Percentiles rank a stretch among this genome's conserved stretches.
These are phyloP conservation scores for Leptosphaerulina australis DNA, from an alignment of 2,329 filamentous ascomycete genomes.

Conservation along the genomic window DNA sequence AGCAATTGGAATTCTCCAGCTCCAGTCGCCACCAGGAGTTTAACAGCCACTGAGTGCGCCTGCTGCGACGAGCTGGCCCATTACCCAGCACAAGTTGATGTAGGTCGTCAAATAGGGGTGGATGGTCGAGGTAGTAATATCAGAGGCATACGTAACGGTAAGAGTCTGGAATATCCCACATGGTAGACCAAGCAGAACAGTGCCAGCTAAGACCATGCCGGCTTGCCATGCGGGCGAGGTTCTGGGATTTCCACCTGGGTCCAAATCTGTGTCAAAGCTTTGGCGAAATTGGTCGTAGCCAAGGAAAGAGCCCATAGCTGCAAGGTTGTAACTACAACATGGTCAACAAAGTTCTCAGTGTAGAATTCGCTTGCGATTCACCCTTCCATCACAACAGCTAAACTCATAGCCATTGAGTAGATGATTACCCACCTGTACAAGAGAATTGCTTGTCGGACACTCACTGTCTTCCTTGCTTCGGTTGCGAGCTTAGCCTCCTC, in stretches of 20 bases:
- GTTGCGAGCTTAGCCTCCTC: slow-evolving; percentile 19
- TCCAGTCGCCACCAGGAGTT: slow-evolving; percentile 66
- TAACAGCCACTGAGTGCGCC: slow-evolving; percentile 68
- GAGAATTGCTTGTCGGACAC: slow-evolving; percentile 19
- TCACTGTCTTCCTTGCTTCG: slow-evolving; percentile 17
- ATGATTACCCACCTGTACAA: slow-evolving; percentile 78
- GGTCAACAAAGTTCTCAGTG: background rate
- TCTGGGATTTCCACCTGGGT: slow-evolving; percentile 14
- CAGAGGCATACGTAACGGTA: slow-evolving; percentile 25
- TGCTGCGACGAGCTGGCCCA: slow-evolving; percentile 68
- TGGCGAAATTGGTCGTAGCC: slow-evolving; percentile 50
- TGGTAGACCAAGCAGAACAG: slow-evolving; percentile 60
- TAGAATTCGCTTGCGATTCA: slow-evolving; percentile 53
- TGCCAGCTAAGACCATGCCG: slow-evolving; percentile 54
- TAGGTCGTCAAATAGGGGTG: slow-evolving; percentile 62
- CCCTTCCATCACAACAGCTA: slow-evolving; percentile 86
- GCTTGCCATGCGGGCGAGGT: slow-evolving; percentile 25
- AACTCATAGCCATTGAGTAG: slow-evolving; percentile 82
- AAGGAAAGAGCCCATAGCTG: slow-evolving; percentile 77
- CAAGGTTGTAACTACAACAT: slow-evolving; percentile 62
- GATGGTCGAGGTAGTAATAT: slow-evolving; percentile 70
- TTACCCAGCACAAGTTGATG: slow-evolving; percentile 74
- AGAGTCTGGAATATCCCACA: slow-evolving; percentile 18
- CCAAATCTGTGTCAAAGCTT: slow-evolving; percentile 44
- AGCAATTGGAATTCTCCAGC: slow-evolving; percentile 66